These are phyloP conservation scores for Letharia lupina DNA, from an alignment of 495 filamentous ascomycete species.

Conservation along the genomic window DNA sequence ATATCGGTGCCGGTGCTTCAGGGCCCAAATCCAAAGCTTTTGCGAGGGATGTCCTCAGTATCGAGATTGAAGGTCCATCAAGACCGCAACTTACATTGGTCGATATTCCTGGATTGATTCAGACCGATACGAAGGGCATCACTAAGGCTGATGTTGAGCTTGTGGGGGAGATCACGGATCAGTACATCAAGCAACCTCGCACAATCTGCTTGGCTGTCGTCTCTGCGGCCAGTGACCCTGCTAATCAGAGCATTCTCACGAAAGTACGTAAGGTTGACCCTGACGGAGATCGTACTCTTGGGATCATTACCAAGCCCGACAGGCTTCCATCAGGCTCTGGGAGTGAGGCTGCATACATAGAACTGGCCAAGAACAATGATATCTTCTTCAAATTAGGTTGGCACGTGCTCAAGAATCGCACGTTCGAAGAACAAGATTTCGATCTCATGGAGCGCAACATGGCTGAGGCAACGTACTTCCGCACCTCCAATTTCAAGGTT, in stretches of 20 bases:
- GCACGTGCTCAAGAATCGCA: conserved; percentile 58
- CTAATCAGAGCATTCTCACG: conserved; percentile 43
- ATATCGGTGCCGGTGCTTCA: conserved; percentile 26
- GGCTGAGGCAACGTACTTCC: conserved; percentile 18
- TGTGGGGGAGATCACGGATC: conserved; percentile 43
- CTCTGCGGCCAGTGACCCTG: conserved; percentile 41
- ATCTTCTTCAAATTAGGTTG: conserved; percentile 56
- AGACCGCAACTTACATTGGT: conserved; percentile 57
- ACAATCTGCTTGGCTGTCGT: conserved; percentile 60
- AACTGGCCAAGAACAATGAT: conserved; percentile 52
- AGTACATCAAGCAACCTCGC: conserved; percentile 49
- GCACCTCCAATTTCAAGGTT: conserved; percentile 24
- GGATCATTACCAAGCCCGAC: conserved; percentile 45
- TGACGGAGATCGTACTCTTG: conserved; percentile 41
- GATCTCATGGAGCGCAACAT: conserved; percentile 19
- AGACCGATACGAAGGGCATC: conserved; percentile 37
- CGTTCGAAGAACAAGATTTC: conserved; percentile 29
- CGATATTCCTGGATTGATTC: conserved; percentile 56
- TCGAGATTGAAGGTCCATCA: conserved; percentile 53
- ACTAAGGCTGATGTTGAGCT: conserved; percentile 37
- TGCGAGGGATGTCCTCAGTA: conserved; percentile 52
- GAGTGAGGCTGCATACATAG: conserved; percentile 42
- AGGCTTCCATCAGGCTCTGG: conserved; percentile 28
- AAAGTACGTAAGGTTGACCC: conserved; percentile 37
- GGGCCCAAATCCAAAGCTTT: conserved; percentile 34